Base-by-base conservation (phyloP, 345 rosid species). In the Anacardium occidentale region DNA sequence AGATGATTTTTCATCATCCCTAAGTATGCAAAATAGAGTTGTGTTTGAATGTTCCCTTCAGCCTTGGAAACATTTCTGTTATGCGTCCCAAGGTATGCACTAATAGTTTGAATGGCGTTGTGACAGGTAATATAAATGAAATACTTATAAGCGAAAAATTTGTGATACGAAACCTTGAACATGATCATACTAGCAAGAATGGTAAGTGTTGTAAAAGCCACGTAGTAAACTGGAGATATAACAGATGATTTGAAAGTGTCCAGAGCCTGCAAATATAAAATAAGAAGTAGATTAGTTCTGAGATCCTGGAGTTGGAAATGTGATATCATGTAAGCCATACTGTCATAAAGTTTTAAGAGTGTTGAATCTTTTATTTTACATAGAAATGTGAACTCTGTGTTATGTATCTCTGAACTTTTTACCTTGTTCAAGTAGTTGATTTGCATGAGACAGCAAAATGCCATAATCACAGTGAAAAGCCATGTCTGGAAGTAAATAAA, bases 181-280 rank as follows among this genome's bases (percentile, higher is more conserved):
- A 92, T 94, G 79, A 92, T 90, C 85, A 89, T 86, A 78, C 98
- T 94, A 75, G 98, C 98, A 73, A 92, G 50, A 53, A 92, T 94
- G 64, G 98, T 94, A 75, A 94, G 76, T 5, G 89, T 78, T 26
- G 98, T 92, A 75, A 94, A 94, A 91, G 88, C 87, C 64, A 94
- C 98, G 56, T 89, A 92, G 85, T 92, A 94, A 21, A 91, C 90
- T 51, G 98, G 98, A 72, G 98, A 94, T 34, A 94, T 78, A 57
- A 94, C 95, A 13, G 98, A 92, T 2, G 98, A 89, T 53, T 94
- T 94, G 81, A 87, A 92, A 66, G 90, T 90, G 82, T 94, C 98
- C 68, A 94, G 80, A 65, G 99, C 99, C 97, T 94, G 87, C 72
- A 72, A 64, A 37, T 55, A 44, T 13, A 21, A 10, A 40, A 56